Conservation (phyloP, 176 grass and related monocot genomes). For the Triticum aestivum region IWGSC_CS_RefSeq_v2.1 NC_057796.1:384407521-384408020, state of each 20-base stretch:
- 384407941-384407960: not conserved
- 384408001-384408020: not conserved
- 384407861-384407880: not conserved
- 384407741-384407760: not conserved
- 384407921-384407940: not conserved
- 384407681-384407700: not conserved
- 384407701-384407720: not conserved
- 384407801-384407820: not conserved
- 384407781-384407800: not conserved
- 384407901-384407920: not conserved
- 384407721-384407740: not conserved
- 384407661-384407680: not conserved
- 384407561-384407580: not conserved
- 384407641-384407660: not conserved
- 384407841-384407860: not conserved
- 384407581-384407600: not conserved
- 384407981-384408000: not conserved
- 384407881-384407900: not conserved
- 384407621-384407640: not conserved
- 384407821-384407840: not conserved
- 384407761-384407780: not conserved
- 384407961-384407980: not conserved
- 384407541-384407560: constrained; percentile 26
- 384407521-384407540: constrained; percentile 7
- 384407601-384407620: not conserved